Conservation (phyloP, 2,329 filamentous ascomycete species). For the Epichloe sibirici region DNA sequence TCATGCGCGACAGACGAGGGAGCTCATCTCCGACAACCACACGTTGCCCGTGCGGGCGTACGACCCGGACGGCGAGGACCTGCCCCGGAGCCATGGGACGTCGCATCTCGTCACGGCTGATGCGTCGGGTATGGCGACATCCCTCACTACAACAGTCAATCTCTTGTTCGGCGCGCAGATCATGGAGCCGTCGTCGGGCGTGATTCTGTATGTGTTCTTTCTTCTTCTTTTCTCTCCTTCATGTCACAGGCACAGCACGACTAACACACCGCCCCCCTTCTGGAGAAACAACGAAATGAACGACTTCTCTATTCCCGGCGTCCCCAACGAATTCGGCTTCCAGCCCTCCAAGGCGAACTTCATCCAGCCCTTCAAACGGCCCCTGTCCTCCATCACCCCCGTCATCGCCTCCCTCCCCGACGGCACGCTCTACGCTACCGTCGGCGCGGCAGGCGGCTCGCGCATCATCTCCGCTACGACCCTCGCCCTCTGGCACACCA, state of each 20-base stretch:
- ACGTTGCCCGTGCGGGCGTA: constrained; percentile 68
- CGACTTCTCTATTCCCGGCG: constrained; percentile 77
- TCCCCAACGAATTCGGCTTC: constrained; percentile 74
- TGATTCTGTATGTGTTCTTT: constrained; percentile 46
- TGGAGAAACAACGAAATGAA: constrained; percentile 50
- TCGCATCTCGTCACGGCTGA: constrained; percentile 65
- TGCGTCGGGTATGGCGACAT: constrained; percentile 59
- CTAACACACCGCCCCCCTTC: neutral
- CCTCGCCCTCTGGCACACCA: constrained; percentile 59
- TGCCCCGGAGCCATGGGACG: constrained; percentile 59
- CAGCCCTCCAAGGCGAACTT: constrained; percentile 70
- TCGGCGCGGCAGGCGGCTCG: constrained; percentile 70
- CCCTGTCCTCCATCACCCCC: constrained; percentile 71
- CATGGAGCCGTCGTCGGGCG: constrained; percentile 69
- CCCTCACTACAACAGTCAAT: constrained; percentile 80
- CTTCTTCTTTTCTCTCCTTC: neutral
- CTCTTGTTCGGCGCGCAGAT: constrained; percentile 70
- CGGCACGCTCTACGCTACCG: constrained; percentile 51
- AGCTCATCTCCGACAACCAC: constrained; percentile 56
- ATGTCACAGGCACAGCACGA: neutral
- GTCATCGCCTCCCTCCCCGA: constrained; percentile 57
- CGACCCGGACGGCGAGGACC: constrained; percentile 53
- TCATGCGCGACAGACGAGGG: constrained; percentile 46
- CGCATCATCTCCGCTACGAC: constrained; percentile 73
- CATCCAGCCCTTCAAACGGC: constrained; percentile 68